Conservation (phyloP, 2,329 filamentous ascomycete genomes). For the Fusarium incarnatum region DNA sequence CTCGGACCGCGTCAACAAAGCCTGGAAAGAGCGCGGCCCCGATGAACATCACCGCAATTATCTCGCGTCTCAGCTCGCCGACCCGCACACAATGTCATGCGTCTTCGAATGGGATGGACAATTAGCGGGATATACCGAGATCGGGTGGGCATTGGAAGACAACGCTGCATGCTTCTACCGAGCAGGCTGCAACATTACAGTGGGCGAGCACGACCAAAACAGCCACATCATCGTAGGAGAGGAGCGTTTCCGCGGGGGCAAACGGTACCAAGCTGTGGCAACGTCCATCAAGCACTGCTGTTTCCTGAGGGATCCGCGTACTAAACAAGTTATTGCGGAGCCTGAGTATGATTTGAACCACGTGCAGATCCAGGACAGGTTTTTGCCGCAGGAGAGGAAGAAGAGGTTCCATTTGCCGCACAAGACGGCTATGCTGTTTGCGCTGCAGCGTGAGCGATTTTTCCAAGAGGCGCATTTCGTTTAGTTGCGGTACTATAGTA, state of each 20-base stretch:
- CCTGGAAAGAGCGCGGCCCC: constrained; percentile 45
- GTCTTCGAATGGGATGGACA: constrained; percentile 47
- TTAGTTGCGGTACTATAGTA: constrained; percentile 5
- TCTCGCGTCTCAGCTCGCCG: constrained; percentile 41
- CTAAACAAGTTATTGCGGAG: constrained; percentile 44
- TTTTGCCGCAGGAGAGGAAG: constrained; percentile 46
- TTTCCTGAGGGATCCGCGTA: constrained; percentile 46
- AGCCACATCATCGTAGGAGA: constrained; percentile 46
- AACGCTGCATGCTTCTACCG: constrained; percentile 46
- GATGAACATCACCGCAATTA: constrained; percentile 46
- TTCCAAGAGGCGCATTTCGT: constrained; percentile 46
- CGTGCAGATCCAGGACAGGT: constrained; percentile 44
- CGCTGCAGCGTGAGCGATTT: constrained; percentile 46
- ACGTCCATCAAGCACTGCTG: constrained; percentile 46
- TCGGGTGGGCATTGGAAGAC: constrained; percentile 47
- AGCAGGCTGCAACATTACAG: constrained; percentile 44
- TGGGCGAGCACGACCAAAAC: constrained; percentile 48
- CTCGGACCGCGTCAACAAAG: constrained; percentile 46
- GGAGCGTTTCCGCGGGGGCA: constrained; percentile 44
- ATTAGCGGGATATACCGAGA: constrained; percentile 45
- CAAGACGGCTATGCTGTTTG: constrained; percentile 47
- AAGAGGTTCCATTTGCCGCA: constrained; percentile 47
- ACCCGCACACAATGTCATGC: constrained; percentile 47
- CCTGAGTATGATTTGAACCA: constrained; percentile 40
- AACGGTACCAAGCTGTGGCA: constrained; percentile 44